Percentiles rank a stretch among this genome's conserved stretches.
Evolutionary conservation across 176 grass and related monocot genomes (phyloP).

Genomic region (Microstegium vimineum): DNA sequence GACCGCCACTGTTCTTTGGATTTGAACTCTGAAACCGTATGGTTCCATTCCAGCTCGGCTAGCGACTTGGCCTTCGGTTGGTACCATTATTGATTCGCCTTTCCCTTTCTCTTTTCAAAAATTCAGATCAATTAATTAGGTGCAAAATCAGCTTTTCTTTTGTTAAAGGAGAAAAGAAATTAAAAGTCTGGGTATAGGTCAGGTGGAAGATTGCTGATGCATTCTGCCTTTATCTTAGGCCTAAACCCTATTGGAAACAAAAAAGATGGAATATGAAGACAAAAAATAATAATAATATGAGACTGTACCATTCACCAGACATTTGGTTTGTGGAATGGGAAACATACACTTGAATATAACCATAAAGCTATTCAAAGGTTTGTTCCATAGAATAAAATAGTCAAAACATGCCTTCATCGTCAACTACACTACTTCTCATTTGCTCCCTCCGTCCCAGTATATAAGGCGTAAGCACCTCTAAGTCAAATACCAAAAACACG

Average conservation of each 20-base stretch:
- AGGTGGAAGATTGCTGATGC: not conserved
- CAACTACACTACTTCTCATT: too few species aligned
- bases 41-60: not conserved
- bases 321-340: not conserved
- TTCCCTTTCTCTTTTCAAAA: constrained; percentile 7
- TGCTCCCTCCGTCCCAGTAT: too few species aligned
- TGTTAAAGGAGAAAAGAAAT: not conserved
- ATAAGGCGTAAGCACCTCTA: too few species aligned
- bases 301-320: not conserved
- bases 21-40: not conserved
- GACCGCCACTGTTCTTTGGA: not conserved
- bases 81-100: not conserved
- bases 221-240: not conserved
- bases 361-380: too few species aligned
- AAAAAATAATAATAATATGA: not conserved
- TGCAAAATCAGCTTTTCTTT: not conserved
- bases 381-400: too few species aligned
- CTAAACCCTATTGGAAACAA: not conserved
- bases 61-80: not conserved
- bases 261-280: not conserved
- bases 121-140: not conserved
- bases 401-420: too few species aligned
- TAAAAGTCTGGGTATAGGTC: not conserved
- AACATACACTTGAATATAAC: not conserved
- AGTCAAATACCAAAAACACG: too few species aligned